Conservation (phyloP, 805 yeast species). For the Candida cerambycidarum region DNA sequence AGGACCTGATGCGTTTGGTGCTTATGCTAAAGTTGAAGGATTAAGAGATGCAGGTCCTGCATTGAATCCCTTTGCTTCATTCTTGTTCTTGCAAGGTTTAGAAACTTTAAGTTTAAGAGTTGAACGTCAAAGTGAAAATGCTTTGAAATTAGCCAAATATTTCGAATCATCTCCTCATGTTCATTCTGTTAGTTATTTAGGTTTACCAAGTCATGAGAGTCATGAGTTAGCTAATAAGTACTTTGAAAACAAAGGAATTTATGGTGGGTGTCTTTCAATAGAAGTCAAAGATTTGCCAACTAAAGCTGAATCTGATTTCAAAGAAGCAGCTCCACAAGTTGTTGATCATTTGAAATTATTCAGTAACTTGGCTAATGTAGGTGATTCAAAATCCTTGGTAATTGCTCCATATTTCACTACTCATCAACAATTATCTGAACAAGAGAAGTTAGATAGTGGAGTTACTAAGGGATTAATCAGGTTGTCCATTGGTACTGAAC, state of each 20-base stretch:
- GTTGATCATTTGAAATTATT: slow-evolving; percentile 84
- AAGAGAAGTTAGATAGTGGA: slow-evolving; percentile 80
- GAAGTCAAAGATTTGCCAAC: slow-evolving; percentile 64
- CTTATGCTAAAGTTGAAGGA: slow-evolving; percentile 77
- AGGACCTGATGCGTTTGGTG: slow-evolving; percentile 72
- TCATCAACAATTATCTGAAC: slow-evolving; percentile 84
- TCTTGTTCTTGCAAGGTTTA: slow-evolving; percentile 84
- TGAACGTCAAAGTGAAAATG: slow-evolving; percentile 86
- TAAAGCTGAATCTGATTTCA: slow-evolving; percentile 56
- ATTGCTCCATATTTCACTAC: slow-evolving; percentile 97
- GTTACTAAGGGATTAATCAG: slow-evolving; percentile 87
- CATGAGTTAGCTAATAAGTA: slow-evolving; percentile 85
- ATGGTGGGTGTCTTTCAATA: slow-evolving; percentile 87
- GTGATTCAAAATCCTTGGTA: slow-evolving; percentile 92
- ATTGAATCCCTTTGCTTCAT: slow-evolving; percentile 84
- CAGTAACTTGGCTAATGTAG: slow-evolving; percentile 93
- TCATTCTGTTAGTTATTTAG: slow-evolving; percentile 90
- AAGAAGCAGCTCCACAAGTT: slow-evolving; percentile 76
- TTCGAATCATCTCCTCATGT: slow-evolving; percentile 74
- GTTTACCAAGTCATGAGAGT: slow-evolving; percentile 73
- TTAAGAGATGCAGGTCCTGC: slow-evolving; percentile 92
- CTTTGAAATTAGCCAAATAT: slow-evolving; percentile 74
- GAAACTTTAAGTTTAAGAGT: slow-evolving; percentile 93
- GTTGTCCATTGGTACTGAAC: slow-evolving; percentile 88
- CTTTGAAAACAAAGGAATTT: slow-evolving; percentile 52